These are phyloP conservation scores for Aspergillus sp. DNA, from an alignment of 2,329 filamentous ascomycete species.

Conservation along the genomic window DNA sequence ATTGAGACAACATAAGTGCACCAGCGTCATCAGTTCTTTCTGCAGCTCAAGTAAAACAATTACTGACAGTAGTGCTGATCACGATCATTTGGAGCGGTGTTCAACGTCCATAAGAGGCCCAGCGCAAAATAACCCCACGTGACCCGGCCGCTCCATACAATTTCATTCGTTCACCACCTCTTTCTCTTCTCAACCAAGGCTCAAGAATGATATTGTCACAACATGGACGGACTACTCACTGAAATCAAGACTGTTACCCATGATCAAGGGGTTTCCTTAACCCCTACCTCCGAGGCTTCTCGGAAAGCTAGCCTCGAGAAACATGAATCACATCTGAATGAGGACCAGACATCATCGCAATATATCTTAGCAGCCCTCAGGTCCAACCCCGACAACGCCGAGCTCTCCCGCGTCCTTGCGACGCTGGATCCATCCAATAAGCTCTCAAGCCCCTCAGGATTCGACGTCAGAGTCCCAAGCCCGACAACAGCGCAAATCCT, in stretches of 20 bases:
- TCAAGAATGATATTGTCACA: conserved; percentile 6
- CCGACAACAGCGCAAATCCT: conserved; percentile 73
- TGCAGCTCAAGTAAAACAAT: too few species aligned
- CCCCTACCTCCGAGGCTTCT: conserved; percentile 15
- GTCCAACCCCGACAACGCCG: conserved; percentile 38
- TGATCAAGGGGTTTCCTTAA: conserved; percentile 17
- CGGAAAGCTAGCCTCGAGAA: conserved; percentile 5
- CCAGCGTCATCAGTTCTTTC: too few species aligned
- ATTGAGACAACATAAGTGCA: too few species aligned
- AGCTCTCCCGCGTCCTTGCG: conserved; percentile 31
- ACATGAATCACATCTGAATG: conserved; percentile 13
- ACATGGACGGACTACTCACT: conserved; percentile 42
- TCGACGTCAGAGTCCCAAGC: conserved; percentile 62
- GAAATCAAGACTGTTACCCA: conserved; percentile 39
- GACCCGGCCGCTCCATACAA: conserved; percentile 23
- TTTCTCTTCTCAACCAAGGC: conserved; percentile 7
- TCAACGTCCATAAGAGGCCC: not conserved
- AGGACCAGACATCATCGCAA: conserved; percentile 26
- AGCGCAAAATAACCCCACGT: conserved; percentile 23
- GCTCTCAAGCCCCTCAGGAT: conserved; percentile 27
- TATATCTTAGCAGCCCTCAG: conserved; percentile 39
- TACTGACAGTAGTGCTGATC: too few species aligned
- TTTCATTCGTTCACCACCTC: conserved; percentile 12
- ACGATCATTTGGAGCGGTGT: not conserved
- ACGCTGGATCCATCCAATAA: conserved; percentile 37